Evolutionary conservation across 148 eudicot species (phyloP).

Genomic region (Rhododendron griersonianum): DNA sequence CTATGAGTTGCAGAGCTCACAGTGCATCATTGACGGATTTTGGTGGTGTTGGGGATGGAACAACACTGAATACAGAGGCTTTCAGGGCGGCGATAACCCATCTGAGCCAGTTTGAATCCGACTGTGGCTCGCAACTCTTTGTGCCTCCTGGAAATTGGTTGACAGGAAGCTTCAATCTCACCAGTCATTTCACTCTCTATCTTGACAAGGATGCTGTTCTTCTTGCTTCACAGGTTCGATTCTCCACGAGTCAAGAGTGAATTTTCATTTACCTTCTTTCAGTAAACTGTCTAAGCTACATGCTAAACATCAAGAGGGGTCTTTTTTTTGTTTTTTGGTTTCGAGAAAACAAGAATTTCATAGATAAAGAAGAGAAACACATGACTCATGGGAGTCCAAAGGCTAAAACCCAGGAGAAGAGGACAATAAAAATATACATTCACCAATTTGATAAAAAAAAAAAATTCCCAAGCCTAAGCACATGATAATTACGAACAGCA

Average conservation of each 20-base stretch:
- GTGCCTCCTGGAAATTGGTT: constrained; percentile 93
- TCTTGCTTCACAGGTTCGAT: constrained; percentile 78
- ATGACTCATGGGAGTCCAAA: background rate
- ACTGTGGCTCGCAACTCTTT: constrained; percentile 70
- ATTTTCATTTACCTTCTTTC: background rate
- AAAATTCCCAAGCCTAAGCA: background rate
- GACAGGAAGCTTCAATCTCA: constrained; percentile 90
- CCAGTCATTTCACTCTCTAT: constrained; percentile 83
- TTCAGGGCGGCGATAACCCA: constrained; percentile 61
- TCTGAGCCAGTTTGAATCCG: constrained; percentile 51
- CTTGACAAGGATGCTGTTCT: constrained; percentile 84
- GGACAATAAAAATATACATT: background rate
- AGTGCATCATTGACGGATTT: constrained; percentile 52
- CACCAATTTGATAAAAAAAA: background rate
- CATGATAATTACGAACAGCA: background rate
- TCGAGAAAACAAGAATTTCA: background rate
- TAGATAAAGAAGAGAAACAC: background rate
- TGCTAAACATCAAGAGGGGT: background rate
- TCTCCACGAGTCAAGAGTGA: background rate
- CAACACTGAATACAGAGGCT: constrained; percentile 68
- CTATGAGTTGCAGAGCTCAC: constrained; percentile 7
- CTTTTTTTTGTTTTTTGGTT: background rate
- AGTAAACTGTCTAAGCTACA: background rate
- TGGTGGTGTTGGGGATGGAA: constrained; percentile 88
- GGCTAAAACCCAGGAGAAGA: background rate